A percentile compares a stretch with the other conserved stretches of the same genome.
phyloP scores from a whole-genome alignment of 2,329 filamentous ascomycete genomes.

The Annulohypoxylon truncatum region DNA sequence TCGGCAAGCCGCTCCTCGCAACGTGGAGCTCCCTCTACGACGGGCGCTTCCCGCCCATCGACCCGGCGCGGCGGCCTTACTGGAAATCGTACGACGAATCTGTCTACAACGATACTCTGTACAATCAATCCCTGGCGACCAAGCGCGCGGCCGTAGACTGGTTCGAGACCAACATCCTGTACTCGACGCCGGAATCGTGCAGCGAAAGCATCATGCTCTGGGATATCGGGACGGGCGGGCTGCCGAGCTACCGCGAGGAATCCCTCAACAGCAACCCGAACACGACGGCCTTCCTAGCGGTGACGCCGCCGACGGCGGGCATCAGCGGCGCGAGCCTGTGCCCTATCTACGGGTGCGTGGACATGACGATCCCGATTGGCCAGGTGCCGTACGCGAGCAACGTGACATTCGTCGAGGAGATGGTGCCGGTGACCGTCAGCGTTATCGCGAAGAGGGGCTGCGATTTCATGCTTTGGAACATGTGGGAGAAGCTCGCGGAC shows the following conservation, averaged over 20 bases:
- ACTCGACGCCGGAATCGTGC: slow-evolving; percentile 52
- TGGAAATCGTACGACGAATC: slow-evolving; percentile 48
- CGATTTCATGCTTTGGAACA: slow-evolving; percentile 56
- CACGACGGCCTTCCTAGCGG: slow-evolving; percentile 49
- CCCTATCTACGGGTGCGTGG: slow-evolving; percentile 53
- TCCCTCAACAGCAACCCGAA: slow-evolving; percentile 49
- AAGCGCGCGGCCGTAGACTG: slow-evolving; percentile 52
- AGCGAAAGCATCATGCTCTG: slow-evolving; percentile 56
- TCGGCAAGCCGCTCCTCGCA: slow-evolving; percentile 50
- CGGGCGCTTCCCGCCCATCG: slow-evolving; percentile 55
- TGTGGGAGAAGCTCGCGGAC: slow-evolving; percentile 55
- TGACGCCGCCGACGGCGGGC: slow-evolving; percentile 47
- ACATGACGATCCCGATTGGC: slow-evolving; percentile 57
- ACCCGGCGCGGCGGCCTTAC: slow-evolving; percentile 49
- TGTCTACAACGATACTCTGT: slow-evolving; percentile 36
- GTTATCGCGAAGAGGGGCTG: slow-evolving; percentile 57
- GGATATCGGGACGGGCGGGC: slow-evolving; percentile 57
- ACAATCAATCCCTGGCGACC: slow-evolving; percentile 42
- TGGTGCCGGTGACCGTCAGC: slow-evolving; percentile 57
- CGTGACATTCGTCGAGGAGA: slow-evolving; percentile 54
- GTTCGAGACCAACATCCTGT: slow-evolving; percentile 54
- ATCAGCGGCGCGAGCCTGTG: slow-evolving; percentile 51
- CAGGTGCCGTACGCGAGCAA: slow-evolving; percentile 55
- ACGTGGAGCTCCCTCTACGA: slow-evolving; percentile 51
- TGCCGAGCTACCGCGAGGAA: slow-evolving; percentile 54